Conservation (phyloP, 2,329 filamentous ascomycete genomes). For the Cercospora sojina region DNA sequence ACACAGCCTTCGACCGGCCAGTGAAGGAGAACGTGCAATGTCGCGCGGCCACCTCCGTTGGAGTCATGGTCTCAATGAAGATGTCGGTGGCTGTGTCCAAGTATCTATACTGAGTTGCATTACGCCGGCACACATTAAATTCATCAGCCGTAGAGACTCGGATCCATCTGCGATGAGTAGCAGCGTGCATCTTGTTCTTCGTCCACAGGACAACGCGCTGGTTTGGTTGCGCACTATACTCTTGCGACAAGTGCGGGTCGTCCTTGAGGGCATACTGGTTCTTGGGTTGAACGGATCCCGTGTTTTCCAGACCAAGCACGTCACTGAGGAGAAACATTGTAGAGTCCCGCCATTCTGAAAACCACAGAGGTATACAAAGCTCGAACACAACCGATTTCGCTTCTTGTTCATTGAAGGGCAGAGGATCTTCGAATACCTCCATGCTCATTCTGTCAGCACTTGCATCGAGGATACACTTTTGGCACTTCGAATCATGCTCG, state of each 20-base stretch:
- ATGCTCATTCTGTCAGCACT: constrained; percentile 46
- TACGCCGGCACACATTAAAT: constrained; percentile 47
- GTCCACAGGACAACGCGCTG: constrained; percentile 45
- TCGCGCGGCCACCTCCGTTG: not conserved
- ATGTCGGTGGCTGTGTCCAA: constrained; percentile 43
- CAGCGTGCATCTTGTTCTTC: constrained; percentile 47
- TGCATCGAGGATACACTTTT: constrained; percentile 44
- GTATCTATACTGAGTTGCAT: constrained; percentile 50
- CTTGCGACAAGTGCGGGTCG: constrained; percentile 6
- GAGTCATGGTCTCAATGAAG: not conserved
- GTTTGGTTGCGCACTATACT: not conserved
- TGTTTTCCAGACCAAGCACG: constrained; percentile 15
- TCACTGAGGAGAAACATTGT: constrained; percentile 15
- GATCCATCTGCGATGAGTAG: constrained; percentile 49
- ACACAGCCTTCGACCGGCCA: not conserved
- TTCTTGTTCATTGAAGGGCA: constrained; percentile 43
- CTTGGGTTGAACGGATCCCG: not conserved
- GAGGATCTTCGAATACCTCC: constrained; percentile 50
- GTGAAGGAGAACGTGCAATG: not conserved
- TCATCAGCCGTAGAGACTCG: constrained; percentile 38
- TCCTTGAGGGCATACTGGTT: constrained; percentile 1
- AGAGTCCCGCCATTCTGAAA: constrained; percentile 53
- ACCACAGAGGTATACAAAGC: constrained; percentile 46
- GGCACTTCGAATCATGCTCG: constrained; percentile 39
- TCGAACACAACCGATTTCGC: constrained; percentile 55